Base-by-base conservation (phyloP, 2,329 filamentous ascomycete genomes). In the Hyphodiscus sp. region DNA sequence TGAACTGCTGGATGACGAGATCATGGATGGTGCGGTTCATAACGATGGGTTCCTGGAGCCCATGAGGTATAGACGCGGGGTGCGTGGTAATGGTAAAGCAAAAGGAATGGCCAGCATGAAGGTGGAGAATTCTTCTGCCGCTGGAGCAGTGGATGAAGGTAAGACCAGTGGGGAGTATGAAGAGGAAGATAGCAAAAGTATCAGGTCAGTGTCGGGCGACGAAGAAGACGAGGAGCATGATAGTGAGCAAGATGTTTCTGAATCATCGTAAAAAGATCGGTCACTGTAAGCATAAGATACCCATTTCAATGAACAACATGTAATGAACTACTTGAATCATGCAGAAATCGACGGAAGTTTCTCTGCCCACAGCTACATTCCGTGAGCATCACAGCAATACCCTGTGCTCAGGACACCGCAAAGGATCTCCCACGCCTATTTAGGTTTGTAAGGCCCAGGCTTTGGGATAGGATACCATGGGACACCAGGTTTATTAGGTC, bases 31-130 rank as follows among this genome's bases (percentile, higher is more conserved):
- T 0, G 84, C 75, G 0, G 81, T 88, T 19, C 85, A 88, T 61
- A 76, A 82, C 1, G 85, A 89, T 66, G 82, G 85, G 0, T 89
- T 86, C 62, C 60, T 89, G 61, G 73, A 74, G 63, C 76, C 78
- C 3, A 75, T 88, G 11, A 45, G 2, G 9, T 62, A 63, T 13
- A 44, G 44, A 46, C 43, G 49, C 15, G 49, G 45, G 9, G 49
- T 45, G 44, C 52, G 58, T 16, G 60, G 58, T 16, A 11, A n/a
- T 20, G 54, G 56, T 20, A 58, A 52, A 23, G 20, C 41, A 19
- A 30, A 49, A 16, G 44, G 52, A 67, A 58, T 55, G 51, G 49
- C 45, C 69, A 20, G 56, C 45, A 2, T 74, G 75, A n/a, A 73
- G 41, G 42, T 13, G 20, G 20, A 7, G 16, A 48, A 6, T n/a